Evolutionary conservation across 1,284 basidiomycete species (phyloP), one percentile per base, ranked within the genome.

Genomic region (Stygiomarasmius scandens): DNA sequence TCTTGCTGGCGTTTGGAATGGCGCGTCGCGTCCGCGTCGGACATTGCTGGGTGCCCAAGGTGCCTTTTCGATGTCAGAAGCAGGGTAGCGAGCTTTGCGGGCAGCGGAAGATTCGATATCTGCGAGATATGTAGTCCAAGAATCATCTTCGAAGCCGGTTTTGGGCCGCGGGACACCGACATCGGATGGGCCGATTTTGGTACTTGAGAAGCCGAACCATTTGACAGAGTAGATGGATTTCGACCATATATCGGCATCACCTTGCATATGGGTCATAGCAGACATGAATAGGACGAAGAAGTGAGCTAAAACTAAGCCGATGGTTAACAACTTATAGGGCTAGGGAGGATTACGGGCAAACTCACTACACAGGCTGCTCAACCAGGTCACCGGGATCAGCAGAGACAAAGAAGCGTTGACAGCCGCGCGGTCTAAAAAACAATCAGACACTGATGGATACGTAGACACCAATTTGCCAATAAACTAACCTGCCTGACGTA

Each of bases 321-420:
- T 6, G 46, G 5, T 25, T 27, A 34, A 45, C 22, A 49, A 62
- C 57, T 24, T 38, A 61, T 62, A 43, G 64, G 62, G 22, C 46
- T 36, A 11, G 19, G 45, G 45, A 0, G 16, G 45, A 43, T 47
- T 25, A 23, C 36, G 23, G 22, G 22, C 10, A 19, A 46, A 75
- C 85, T 58, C 67, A 88, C 86, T 64, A 32, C 79, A 72, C 51
- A 83, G 65, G 59, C 77, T 77, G 45, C 75, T 77, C 24, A 86
- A 59, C 86, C 86, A 89, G 14, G 78, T 75, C 14, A 80, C 63
- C 6, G 80, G 80, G 9, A 83, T 71, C 16, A 87, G 70, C 49
- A 87, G 67, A 9, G 75, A 77, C 12, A 77, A 72, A 0, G 86
- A 84, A 8, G 82, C 80, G 58, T 84, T 86, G 8, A 82, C 68